Conservation (phyloP, 2,329 filamentous ascomycete species). For the Exophiala calicioides region DNA sequence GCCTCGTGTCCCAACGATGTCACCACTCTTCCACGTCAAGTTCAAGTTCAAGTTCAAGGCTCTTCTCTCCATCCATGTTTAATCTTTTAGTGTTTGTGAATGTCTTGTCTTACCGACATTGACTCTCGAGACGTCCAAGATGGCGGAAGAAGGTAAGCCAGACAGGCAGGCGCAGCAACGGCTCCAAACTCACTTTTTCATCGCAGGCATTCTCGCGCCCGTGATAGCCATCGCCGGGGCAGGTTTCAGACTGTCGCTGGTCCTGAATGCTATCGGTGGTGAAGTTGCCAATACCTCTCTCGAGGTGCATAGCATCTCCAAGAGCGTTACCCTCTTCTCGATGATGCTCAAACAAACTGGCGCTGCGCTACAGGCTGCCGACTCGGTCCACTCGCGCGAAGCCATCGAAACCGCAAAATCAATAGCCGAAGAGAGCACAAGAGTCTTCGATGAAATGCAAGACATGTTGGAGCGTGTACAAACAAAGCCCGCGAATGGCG, state of each 20-base stretch:
- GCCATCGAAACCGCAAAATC: constrained; percentile 40
- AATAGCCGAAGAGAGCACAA: constrained; percentile 42
- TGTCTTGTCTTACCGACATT: not conserved
- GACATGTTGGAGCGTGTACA: constrained; percentile 42
- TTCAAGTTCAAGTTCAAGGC: too few relatives aligned
- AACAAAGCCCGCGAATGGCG: constrained; percentile 31
- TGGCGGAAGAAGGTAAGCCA: constrained; percentile 25
- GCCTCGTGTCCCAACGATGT: not conserved
- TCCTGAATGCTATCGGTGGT: constrained; percentile 45
- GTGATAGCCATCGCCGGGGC: constrained; percentile 34
- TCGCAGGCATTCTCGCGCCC: constrained; percentile 31
- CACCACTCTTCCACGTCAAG: not conserved
- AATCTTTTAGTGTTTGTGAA: not conserved
- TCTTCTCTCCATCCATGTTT: not conserved
- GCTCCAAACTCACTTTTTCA: constrained; percentile 7
- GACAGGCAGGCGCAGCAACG: too few relatives aligned
- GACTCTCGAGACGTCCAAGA: constrained; percentile 4
- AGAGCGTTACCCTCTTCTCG: constrained; percentile 44
- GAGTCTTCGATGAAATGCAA: constrained; percentile 45
- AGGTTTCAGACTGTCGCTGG: constrained; percentile 44
- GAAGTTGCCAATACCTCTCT: constrained; percentile 42
- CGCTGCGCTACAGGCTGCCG: constrained; percentile 36
- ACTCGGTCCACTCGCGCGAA: constrained; percentile 37
- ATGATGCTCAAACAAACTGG: constrained; percentile 43
- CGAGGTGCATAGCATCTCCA: constrained; percentile 46